Base-by-base conservation (phyloP, 768 basidiomycete genomes). In the Postia placenta region DNA sequence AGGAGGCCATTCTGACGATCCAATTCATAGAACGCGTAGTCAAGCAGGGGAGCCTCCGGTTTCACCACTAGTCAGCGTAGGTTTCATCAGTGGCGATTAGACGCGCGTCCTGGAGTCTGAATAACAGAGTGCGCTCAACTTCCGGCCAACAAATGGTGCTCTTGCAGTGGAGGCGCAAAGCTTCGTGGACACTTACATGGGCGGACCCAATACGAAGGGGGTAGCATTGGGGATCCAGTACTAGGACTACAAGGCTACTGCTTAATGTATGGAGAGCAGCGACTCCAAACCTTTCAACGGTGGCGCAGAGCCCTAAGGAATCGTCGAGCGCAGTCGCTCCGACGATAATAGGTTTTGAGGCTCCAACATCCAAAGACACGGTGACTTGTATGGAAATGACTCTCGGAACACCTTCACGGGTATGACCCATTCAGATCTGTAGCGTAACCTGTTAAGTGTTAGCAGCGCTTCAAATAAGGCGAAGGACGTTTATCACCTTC, bases 81-180 rank as follows among this genome's bases (percentile, higher is more conserved):
- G 45, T 28, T 51, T 53, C 11, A 52, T 60, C 45, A 50, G 53
- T 24, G 40, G 49, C 19, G 45, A 51, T 12, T 58, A 64, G 49
- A 53, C 58, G n/a, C 56, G 42, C n/a, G 38, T 25, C 5, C 47
- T 60, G 2, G 59, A 62, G 51, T 55, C 55, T 17, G 60, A 60
- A 30, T 60, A 64, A 51, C 59, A 62, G 36, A 58, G 57, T 57
- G 45, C 47, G 17, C 56, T 63, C 14, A 58, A 55, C 2, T 55
- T 58, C 50, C 55, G 58, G 5, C 63, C 60, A 2, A 56, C 60
- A 4, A 27, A 54, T 0, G 58, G 55, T 12, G 58, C 58, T 6
- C 47, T 61, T 12, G 56, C 63, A 6, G 60, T 58, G 2, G 44
- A 55, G 41, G 61, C 57, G 12, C 63, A 64, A 50, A 55, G 54